phyloP scores from a whole-genome alignment of 768 basidiomycete genomes.

The Podaxis sp. region DNA sequence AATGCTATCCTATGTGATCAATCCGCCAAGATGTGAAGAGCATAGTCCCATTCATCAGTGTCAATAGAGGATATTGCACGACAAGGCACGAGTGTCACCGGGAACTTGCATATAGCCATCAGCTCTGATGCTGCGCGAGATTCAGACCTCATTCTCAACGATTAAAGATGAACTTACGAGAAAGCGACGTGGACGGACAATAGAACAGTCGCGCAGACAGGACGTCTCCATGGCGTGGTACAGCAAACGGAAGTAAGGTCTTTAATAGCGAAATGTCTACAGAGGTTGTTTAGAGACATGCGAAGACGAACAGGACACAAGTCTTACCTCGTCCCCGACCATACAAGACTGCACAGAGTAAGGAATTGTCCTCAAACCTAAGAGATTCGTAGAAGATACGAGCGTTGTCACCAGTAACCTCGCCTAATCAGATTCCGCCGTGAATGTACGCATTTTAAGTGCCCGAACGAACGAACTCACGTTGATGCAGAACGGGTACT shows the following conservation, averaged over 20 bases:
- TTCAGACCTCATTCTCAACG: not conserved
- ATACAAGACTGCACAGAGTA: constrained; percentile 2
- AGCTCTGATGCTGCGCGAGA: not conserved
- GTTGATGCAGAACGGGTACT: not conserved
- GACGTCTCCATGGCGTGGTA: constrained; percentile 2
- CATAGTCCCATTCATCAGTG: constrained; percentile 51
- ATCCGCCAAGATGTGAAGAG: constrained; percentile 39
- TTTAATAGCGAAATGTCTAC: not conserved
- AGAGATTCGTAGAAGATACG: constrained; percentile 1
- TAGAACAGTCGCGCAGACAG: constrained; percentile 49
- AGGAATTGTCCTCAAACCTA: not conserved
- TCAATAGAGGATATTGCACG: constrained; percentile 38
- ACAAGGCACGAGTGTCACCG: constrained; percentile 50
- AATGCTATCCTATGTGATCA: not conserved
- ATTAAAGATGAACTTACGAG: constrained; percentile 22
- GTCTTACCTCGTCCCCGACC: not conserved
- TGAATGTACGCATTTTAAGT: too few species aligned
- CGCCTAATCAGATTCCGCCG: not conserved
- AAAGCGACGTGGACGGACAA: constrained; percentile 20
- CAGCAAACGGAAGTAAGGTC: not conserved
- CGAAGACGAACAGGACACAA: not conserved
- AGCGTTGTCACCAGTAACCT: not conserved
- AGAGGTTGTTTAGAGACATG: not conserved
- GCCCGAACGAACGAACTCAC: not conserved
- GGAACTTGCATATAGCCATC: constrained; percentile 13